phyloP scores from a whole-genome alignment of 2,329 filamentous ascomycete species.

The Diatrype stigma region DNA sequence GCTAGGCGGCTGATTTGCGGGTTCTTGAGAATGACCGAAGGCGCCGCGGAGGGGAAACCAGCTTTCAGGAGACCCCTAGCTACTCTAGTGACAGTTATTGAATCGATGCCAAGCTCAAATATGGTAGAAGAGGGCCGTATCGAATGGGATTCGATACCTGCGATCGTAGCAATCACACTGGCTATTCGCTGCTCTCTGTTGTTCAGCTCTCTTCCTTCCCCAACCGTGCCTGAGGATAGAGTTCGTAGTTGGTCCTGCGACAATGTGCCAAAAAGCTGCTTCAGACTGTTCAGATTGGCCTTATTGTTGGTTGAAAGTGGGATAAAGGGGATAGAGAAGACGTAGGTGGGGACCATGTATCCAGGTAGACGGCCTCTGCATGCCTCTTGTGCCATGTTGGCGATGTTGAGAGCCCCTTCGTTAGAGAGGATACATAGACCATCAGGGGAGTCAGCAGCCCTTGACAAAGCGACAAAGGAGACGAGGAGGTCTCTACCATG shows the following conservation, averaged over 20 bases:
- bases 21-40: conserved; percentile 65
- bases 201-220: conserved; percentile 17
- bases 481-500: conserved; percentile 81
- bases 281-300: conserved; percentile 69
- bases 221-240: conserved; percentile 36
- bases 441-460: background rate
- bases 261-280: conserved; percentile 59
- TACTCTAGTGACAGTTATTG: conserved; percentile 74
- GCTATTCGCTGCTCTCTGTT: conserved; percentile 46
- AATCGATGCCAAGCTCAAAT: conserved; percentile 85
- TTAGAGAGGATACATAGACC: conserved; percentile 25
- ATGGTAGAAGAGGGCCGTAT: conserved; percentile 60
- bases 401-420: conserved; percentile 33
- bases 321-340: conserved; percentile 66
- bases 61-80: conserved; percentile 57
- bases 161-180: conserved; percentile 49
- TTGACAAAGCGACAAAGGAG: conserved; percentile 59
- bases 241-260: conserved; percentile 57
- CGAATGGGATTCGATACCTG: conserved; percentile 36
- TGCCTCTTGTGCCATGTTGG: conserved; percentile 49
- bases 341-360: conserved; percentile 90
- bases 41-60: conserved; percentile 57
- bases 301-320: conserved; percentile 90
- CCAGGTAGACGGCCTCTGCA: conserved; percentile 67
- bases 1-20: conserved; percentile 46